Conservation (phyloP, 805 yeast genomes). For the Candida ulmi region DNA sequence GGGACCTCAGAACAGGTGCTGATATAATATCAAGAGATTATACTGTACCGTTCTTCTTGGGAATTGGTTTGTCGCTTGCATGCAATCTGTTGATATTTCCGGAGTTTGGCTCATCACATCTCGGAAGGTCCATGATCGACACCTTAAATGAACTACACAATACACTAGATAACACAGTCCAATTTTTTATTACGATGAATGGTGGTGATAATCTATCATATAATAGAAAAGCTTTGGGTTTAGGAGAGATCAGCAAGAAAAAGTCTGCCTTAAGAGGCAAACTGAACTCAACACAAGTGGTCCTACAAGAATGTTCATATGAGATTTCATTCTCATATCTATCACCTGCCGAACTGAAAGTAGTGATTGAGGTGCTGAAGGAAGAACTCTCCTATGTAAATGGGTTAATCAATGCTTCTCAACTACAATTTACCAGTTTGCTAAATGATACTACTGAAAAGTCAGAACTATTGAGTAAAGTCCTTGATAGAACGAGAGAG, state of each 20-base stretch:
- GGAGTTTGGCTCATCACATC: slow-evolving; percentile 44
- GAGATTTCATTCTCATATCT: slow-evolving; percentile 43
- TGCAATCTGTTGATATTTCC: slow-evolving; percentile 42
- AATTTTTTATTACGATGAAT: slow-evolving; percentile 31
- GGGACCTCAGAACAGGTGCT: slow-evolving; percentile 26
- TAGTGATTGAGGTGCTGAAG: slow-evolving; percentile 28
- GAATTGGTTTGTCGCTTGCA: slow-evolving; percentile 38
- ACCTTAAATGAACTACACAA: slow-evolving; percentile 34
- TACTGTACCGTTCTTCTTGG: slow-evolving; percentile 39
- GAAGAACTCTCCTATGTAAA: slow-evolving; percentile 28
- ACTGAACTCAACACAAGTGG: slow-evolving; percentile 30
- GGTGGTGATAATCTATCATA: slow-evolving; percentile 11
- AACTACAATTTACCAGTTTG: slow-evolving; percentile 34
- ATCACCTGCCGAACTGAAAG: slow-evolving; percentile 36
- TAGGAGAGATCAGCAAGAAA: slow-evolving; percentile 28
- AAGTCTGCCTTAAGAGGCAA: slow-evolving; percentile 29
- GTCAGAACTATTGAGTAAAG: slow-evolving; percentile 25
- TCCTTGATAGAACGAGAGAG: slow-evolving; percentile 25
- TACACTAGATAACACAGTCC: slow-evolving; percentile 32
- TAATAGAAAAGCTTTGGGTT: slow-evolving; percentile 18
- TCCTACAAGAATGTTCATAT: slow-evolving; percentile 40
- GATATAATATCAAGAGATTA: slow-evolving; percentile 29
- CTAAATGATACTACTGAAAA: slow-evolving; percentile 15
- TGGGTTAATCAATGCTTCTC: slow-evolving; percentile 44
- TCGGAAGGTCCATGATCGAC: slow-evolving; percentile 38